These are phyloP conservation scores for Paramecium sonneborni DNA, from an alignment of 73 alveolate genomes.

Conservation along the genomic window DNA sequence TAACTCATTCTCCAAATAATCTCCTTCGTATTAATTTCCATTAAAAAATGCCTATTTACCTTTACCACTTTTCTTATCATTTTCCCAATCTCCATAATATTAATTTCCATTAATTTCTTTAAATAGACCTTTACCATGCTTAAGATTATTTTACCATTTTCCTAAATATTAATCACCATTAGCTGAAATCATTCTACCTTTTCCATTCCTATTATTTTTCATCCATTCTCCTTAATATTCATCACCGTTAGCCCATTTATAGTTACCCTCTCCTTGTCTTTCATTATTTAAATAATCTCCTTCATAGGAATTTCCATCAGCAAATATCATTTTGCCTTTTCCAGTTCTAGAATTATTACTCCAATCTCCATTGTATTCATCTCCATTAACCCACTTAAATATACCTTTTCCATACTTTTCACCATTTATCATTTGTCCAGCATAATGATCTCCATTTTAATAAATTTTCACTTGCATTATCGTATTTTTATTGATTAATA, in stretches of 20 bases:
- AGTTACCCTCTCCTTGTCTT: slow-evolving; percentile 65
- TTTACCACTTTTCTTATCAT: slow-evolving; percentile 26
- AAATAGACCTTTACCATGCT: background rate
- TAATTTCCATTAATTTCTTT: background rate
- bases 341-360: slow-evolving; percentile 72
- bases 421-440: slow-evolving; percentile 64
- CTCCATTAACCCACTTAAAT: slow-evolving; percentile 58
- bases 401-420: slow-evolving; percentile 61
- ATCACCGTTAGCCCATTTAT: background rate
- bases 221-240: background rate
- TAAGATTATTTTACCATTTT: slow-evolving; percentile 44
- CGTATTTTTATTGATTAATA: no score
- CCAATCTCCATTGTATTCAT: slow-evolving; percentile 71
- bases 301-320: slow-evolving; percentile 73
- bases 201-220: background rate
- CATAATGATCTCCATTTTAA: slow-evolving; percentile 61
- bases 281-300: slow-evolving; percentile 65
- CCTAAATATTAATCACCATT: slow-evolving; percentile 70
- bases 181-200: background rate
- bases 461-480: no score
- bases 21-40: no score
- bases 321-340: slow-evolving; percentile 67
- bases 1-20: no score
- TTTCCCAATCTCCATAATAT: slow-evolving; percentile 59
- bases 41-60: no score